Percentiles rank a stretch among this genome's conserved stretches.
These are phyloP conservation scores for Colletotrichum magnum DNA, from an alignment of 2,329 filamentous ascomycete species.

Conservation along the genomic window DNA sequence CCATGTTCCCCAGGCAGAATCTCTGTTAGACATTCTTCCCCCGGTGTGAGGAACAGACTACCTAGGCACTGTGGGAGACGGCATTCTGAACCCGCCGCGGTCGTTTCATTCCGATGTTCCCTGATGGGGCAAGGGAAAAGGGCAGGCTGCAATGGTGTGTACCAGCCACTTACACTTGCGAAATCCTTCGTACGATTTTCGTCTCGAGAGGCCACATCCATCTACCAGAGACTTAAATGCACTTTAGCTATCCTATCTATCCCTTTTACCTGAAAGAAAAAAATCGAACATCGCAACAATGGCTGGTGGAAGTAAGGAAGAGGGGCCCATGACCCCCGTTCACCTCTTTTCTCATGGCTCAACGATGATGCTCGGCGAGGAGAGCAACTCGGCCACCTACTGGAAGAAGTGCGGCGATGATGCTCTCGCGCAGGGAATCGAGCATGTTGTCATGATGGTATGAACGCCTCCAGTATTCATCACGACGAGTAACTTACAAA, in stretches of 20 bases:
- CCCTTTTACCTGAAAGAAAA: no score
- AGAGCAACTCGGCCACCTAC: conserved; percentile 72
- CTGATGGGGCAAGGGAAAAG: background rate
- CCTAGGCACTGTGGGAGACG: background rate
- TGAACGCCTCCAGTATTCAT: conserved; percentile 17
- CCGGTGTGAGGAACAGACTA: background rate
- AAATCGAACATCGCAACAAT: conserved; percentile 7
- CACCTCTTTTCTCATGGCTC: conserved; percentile 80
- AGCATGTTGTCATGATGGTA: conserved; percentile 77
- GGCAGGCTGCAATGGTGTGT: background rate
- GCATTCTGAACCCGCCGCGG: background rate
- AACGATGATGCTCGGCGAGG: conserved; percentile 80
- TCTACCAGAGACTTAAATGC: no score
- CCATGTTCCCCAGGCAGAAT: conserved; percentile 11
- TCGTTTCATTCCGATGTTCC: background rate
- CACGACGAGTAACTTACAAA: conserved; percentile 20
- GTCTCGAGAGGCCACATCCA: no score
- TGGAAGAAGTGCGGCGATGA: conserved; percentile 77
- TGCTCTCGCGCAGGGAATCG: conserved; percentile 70
- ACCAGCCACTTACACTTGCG: no score
- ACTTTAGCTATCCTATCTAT: background rate
- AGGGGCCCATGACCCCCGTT: conserved; percentile 62
- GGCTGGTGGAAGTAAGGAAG: conserved; percentile 26
- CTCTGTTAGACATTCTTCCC: background rate
- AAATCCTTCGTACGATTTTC: no score